Base-by-base conservation (phyloP, 352 stramenopile species). In the Aphanomyces cochlioides region DNA sequence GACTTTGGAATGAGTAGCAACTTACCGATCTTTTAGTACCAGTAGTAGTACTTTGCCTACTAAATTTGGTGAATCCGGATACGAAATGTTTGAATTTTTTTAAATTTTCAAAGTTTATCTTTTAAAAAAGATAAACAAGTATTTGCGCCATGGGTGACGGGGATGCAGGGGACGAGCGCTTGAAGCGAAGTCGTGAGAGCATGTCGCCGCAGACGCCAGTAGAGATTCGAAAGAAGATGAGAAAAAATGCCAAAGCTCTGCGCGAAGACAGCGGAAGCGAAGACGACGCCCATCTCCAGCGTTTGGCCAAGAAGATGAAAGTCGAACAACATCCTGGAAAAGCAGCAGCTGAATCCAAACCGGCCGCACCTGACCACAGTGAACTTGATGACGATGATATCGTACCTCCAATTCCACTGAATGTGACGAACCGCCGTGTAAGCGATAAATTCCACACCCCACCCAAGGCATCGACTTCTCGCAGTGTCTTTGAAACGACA, bases 21-120 rank as follows among this genome's bases (percentile, higher is more conserved):
- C 28, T 28, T 28, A 28, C 28, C 28, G 28, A 28, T 28, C 28
- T 28, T 28, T 28, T 28, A 28, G 28, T 28, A 28, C 28, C 2
- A 28, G 28, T 28, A 28, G 28, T 28, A 28, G 28, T 7, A 54
- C 13, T 56, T 66, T 36, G 1, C n/a, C 48, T 19, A 37, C 15
- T 12, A 66, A 47, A 66, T 54, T 58, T 17, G 50, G 10, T 58
- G 36, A 45, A 43, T 61, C 54, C 54, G 54, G 54, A 61, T 61
- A 7, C 54, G 54, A 19, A 53, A 28, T 28, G 50, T 12, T 28
- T 41, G n/a, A 17, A 43, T 43, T 43, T 28, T 61, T 61, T 56
- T 67, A 34, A 67, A 67, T 37, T 38, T 67, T 67, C 59, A 67
- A 67, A n/a, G n/a, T n/a, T n/a, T n/a, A n/a, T n/a, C n/a, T n/a